Percentiles rank a stretch among this genome's conserved stretches.
Evolutionary conservation across 805 yeast genomes (phyloP).

Genomic region (Ogataea dorogensis): DNA sequence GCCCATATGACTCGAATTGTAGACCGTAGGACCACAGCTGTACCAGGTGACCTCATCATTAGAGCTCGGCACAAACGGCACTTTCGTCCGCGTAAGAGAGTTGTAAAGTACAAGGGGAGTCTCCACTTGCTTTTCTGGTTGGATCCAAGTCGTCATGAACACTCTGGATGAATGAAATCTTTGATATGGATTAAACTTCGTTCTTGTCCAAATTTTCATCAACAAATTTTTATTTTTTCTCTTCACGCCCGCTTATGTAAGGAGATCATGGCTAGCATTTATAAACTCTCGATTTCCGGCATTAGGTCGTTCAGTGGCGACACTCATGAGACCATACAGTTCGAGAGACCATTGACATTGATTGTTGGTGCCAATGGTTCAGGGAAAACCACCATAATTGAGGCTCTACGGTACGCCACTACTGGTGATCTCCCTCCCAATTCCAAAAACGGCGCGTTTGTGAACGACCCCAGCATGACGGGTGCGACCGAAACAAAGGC

Average conservation of each 20-base stretch:
- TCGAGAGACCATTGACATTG: constrained; percentile 85
- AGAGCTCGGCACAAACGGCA: constrained; percentile 67
- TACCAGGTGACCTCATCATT: constrained; percentile 83
- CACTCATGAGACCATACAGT: constrained; percentile 80
- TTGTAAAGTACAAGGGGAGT: constrained; percentile 69
- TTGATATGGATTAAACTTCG: not conserved
- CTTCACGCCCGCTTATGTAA: constrained; percentile 12
- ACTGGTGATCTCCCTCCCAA: constrained; percentile 97
- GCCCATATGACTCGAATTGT: constrained; percentile 96
- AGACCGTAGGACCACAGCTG: constrained; percentile 98
- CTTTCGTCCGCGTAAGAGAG: constrained; percentile 79
- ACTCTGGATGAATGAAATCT: constrained; percentile 3
- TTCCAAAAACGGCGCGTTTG: constrained; percentile 92
- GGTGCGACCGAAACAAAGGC: constrained; percentile 80
- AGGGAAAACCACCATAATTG: constrained; percentile 95
- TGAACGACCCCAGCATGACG: constrained; percentile 84
- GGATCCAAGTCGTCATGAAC: constrained; percentile 30
- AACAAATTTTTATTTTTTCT: constrained; percentile 1
- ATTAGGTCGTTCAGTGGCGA: constrained; percentile 89
- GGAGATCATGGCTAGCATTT: constrained; percentile 41
- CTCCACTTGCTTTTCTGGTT: constrained; percentile 22
- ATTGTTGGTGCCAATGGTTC: constrained; percentile 96
- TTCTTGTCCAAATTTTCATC: constrained; percentile 14
- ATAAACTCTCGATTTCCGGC: constrained; percentile 76
- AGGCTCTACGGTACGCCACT: constrained; percentile 88